These are phyloP conservation scores for Chytridiales sp. DNA, from an alignment of 371 early-diverging fungal species.

Conservation along the genomic window DNA sequence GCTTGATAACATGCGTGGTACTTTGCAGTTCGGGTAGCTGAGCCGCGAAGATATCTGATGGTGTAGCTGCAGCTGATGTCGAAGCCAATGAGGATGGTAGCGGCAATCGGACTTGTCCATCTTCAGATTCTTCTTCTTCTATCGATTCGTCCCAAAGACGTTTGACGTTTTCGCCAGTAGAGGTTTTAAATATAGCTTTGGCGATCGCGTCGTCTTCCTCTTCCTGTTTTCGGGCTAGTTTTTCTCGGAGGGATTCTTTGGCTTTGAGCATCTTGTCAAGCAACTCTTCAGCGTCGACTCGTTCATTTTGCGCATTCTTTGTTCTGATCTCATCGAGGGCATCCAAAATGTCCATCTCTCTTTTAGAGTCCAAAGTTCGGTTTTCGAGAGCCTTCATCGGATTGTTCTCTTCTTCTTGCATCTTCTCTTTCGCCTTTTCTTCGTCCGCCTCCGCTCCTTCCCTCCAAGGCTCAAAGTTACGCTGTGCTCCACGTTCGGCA, in stretches of 20 bases:
- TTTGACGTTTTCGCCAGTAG: constrained; percentile 71
- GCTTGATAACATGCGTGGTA: too few relatives aligned
- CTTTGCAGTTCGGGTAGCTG: too few relatives aligned
- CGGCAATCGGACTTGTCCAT: too few relatives aligned
- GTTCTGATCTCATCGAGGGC: constrained; percentile 92
- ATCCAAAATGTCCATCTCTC: constrained; percentile 96
- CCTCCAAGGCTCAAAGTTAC: constrained; percentile 97
- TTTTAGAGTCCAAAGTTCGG: constrained; percentile 84
- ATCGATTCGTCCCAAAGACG: constrained; percentile 59
- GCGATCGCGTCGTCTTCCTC: constrained; percentile 70
- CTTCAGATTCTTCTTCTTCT: constrained; percentile 22
- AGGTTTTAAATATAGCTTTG: constrained; percentile 59
- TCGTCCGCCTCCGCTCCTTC: constrained; percentile 63
- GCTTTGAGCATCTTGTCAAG: constrained; percentile 50
- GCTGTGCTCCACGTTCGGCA: constrained; percentile 87
- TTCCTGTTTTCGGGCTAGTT: constrained; percentile 53
- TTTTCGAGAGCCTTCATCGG: constrained; percentile 94
- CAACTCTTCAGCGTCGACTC: constrained; percentile 66
- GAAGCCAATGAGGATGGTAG: too few relatives aligned
- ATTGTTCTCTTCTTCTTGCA: constrained; percentile 80
- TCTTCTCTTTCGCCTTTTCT: constrained; percentile 51
- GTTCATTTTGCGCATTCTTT: constrained; percentile 79
- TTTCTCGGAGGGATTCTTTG: constrained; percentile 5
- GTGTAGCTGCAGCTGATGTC: too few relatives aligned
- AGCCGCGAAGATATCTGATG: too few relatives aligned